Base-by-base conservation (phyloP, 164 flowering plant genomes). In the Umbellularia californica region DNA sequence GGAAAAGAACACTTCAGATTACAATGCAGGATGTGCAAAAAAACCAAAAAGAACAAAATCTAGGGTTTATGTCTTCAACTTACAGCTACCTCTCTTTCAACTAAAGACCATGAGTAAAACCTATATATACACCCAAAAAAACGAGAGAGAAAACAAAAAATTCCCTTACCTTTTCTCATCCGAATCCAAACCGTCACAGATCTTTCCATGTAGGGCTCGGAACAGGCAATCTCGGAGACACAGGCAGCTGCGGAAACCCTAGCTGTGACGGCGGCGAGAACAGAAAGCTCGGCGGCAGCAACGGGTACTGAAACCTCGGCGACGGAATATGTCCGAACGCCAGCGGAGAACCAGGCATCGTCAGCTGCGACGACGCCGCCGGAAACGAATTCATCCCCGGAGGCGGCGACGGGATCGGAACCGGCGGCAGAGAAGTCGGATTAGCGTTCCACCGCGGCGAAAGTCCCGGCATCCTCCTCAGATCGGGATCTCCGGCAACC, bases 181-280 rank as follows among this genome's bases (percentile, higher is more conserved):
- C 11, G 47, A 41, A 41, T 7, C 47, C 47, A 41, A 20, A 50
- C 27, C 5, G 50, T 86, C 76, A 86, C 60, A 85, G 74, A 58
- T 81, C 87, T 81, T 83, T 84, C 88, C 92, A 84, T 75, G 77
- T 80, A 0, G 95, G 95, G 81, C 92, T 92, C 1, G 88, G 81
- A 50, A 85, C 83, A 0, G 93, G 87, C 50, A 89, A 68, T 1
- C 84, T 87, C 60, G 92, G 90, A 22, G 92, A 90, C 17, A 83
- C 72, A 5, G 92, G 89, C 33, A 86, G 73, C 82, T 74, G 87
- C 3, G 84, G 89, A 74, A 89, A 85, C 84, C 89, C 92, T 25
- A 88, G 71, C 65, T 83, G 90, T 0, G 82, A 74, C 5, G 86
- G 66, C 5, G 93, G 88, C 22, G 95, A 85, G 12, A 87, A 77